Conservation (phyloP, 208 protist genomes). For the Crithidia expoeki region DNA sequence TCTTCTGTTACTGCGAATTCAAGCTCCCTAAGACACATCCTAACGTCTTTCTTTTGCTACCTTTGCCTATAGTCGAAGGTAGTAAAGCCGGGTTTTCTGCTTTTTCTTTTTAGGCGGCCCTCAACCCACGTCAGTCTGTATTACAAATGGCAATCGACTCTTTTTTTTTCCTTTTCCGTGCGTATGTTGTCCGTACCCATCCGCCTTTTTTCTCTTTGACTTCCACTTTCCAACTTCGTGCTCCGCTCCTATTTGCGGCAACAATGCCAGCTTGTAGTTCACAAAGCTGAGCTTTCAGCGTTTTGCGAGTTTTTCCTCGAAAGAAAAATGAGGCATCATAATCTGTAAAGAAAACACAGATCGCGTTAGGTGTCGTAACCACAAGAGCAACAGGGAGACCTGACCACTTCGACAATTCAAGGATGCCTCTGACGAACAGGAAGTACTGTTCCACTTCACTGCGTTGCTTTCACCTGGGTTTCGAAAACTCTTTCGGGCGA, state of each 20-base stretch:
- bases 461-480: not conserved
- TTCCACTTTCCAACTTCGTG: not conserved
- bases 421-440: not conserved
- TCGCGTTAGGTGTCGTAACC: not conserved
- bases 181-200: not conserved
- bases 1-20: not conserved
- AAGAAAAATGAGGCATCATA: not conserved
- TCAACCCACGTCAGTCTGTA: not conserved
- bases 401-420: not conserved
- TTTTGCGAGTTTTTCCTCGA: no score
- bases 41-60: conserved; percentile 1
- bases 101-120: not conserved
- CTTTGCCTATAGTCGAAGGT: no score
- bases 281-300: not conserved
- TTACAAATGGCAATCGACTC: not conserved
- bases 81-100: not conserved
- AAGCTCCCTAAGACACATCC: not conserved
- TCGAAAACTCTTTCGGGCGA: conserved; percentile 9
- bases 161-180: not conserved
- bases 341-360: not conserved
- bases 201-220: not conserved
- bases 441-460: conserved; percentile 10
- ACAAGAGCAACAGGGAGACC: not conserved
- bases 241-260: conserved; percentile 1
- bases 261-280: not conserved